A percentile compares a stretch with the other conserved stretches of the same genome.
These are phyloP conservation scores for Amanita fuliginea DNA, from an alignment of 768 basidiomycete species.

Conservation along the genomic window DNA sequence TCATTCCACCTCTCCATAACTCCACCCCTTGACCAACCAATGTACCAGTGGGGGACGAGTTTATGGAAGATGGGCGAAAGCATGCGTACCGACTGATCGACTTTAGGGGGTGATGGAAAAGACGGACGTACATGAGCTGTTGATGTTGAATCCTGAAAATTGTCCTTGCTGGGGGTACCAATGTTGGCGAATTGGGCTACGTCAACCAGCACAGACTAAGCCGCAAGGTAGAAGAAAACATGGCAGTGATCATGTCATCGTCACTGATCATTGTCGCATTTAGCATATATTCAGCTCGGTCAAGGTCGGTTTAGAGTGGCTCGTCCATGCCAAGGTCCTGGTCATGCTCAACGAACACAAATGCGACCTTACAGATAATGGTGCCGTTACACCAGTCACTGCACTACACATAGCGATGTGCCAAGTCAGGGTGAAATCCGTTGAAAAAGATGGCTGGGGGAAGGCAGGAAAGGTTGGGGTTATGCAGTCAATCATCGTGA, in stretches of 20 bases:
- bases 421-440: too few species aligned
- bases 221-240: slow-evolving; percentile 24
- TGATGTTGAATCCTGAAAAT: too few species aligned
- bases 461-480: too few species aligned
- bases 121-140: too few species aligned
- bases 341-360: too few species aligned
- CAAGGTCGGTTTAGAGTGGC: slow-evolving; percentile 33
- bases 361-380: too few species aligned
- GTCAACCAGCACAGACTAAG: slow-evolving; percentile 30
- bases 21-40: slow-evolving; percentile 19
- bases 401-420: too few species aligned
- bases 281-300: slow-evolving; percentile 46
- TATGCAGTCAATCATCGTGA: too few species aligned
- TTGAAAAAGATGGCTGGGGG: too few species aligned
- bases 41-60: background rate
- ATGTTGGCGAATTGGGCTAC: slow-evolving; percentile 32
- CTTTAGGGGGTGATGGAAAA: background rate
- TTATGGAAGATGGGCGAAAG: background rate
- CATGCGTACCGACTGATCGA: background rate
- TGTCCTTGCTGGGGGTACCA: background rate
- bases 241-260: background rate
- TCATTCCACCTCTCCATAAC: slow-evolving; percentile 29
- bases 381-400: too few species aligned
- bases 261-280: background rate
- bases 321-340: too few species aligned